These are phyloP conservation scores for Boletellus ananas DNA, from an alignment of 768 basidiomycete species.

Conservation along the genomic window DNA sequence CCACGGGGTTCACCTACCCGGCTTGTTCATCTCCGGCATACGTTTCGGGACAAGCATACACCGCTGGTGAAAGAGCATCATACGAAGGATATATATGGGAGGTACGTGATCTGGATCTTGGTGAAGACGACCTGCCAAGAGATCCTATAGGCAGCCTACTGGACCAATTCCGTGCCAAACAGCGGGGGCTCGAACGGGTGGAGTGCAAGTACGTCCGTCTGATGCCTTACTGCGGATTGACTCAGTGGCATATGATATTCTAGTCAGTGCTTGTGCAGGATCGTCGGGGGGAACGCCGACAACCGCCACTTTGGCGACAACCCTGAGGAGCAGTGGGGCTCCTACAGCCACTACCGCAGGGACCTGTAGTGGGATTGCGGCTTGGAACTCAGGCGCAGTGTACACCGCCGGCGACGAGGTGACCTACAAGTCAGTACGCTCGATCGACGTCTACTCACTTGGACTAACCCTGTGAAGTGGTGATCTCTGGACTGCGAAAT, in stretches of 20 bases:
- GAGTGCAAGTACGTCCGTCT: conserved; percentile 51
- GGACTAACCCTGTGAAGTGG: conserved; percentile 7
- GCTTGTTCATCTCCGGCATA: conserved; percentile 55
- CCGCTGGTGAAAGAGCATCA: conserved; percentile 49
- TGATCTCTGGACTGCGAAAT: conserved; percentile 49
- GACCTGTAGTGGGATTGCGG: conserved; percentile 45
- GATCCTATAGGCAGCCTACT: conserved; percentile 54
- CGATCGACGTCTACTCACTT: not conserved
- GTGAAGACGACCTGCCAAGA: not conserved
- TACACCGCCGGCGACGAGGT: conserved; percentile 54
- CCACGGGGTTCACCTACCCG: conserved; percentile 66
- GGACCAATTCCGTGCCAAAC: conserved; percentile 44
- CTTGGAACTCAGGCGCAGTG: conserved; percentile 43
- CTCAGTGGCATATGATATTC: not conserved
- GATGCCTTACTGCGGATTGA: not conserved
- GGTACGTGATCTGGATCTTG: conserved; percentile 32
- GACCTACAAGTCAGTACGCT: conserved; percentile 43
- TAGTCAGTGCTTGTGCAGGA: conserved; percentile 25
- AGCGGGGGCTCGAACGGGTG: conserved; percentile 54
- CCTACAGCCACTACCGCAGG: conserved; percentile 18
- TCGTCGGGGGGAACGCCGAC: not conserved
- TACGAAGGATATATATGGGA: conserved; percentile 64
- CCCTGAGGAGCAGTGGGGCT: not conserved
- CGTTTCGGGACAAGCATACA: conserved; percentile 46
- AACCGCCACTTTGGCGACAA: conserved; percentile 17